These are phyloP conservation scores for Chlorella sp. DNA, from an alignment of 139 green algal species.

Conservation along the genomic window DNA sequence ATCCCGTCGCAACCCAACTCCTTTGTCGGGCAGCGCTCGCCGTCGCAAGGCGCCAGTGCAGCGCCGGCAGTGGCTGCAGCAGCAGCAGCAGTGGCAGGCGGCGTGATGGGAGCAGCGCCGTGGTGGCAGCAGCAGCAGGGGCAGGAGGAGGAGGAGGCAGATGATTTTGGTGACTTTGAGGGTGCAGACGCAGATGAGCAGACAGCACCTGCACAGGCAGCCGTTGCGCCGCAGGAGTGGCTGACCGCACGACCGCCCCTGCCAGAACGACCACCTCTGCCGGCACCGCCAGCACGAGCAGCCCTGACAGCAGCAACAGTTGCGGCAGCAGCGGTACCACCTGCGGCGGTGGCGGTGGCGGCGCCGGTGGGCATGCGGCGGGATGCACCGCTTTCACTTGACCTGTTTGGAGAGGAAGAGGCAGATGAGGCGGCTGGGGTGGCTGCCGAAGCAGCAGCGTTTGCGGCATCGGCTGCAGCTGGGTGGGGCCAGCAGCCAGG, in stretches of 20 bases:
- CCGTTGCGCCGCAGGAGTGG: background rate
- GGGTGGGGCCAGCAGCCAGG: background rate
- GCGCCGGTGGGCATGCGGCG: background rate
- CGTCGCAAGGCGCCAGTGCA: background rate
- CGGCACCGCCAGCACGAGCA: background rate
- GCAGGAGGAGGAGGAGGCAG: background rate
- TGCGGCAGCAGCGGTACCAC: background rate
- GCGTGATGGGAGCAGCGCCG: background rate
- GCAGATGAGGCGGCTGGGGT: background rate
- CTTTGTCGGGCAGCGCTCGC: background rate
- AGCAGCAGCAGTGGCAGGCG: background rate
- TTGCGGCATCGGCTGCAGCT: background rate
- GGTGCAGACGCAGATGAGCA: background rate
- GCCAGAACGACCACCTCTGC: background rate
- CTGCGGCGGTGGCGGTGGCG: background rate
- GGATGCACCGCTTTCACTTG: background rate
- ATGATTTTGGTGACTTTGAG: constrained; percentile 15
- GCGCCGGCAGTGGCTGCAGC: background rate
- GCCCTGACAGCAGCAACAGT: background rate
- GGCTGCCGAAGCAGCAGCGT: background rate
- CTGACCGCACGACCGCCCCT: no score
- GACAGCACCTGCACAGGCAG: background rate
- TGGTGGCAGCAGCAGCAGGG: background rate
- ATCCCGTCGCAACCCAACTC: background rate
- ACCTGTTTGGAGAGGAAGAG: constrained; percentile 17